Evolutionary conservation across 1,284 basidiomycete genomes (phyloP), one percentile per base, ranked within the genome.

Genomic region (Takashimella tepidaria): DNA sequence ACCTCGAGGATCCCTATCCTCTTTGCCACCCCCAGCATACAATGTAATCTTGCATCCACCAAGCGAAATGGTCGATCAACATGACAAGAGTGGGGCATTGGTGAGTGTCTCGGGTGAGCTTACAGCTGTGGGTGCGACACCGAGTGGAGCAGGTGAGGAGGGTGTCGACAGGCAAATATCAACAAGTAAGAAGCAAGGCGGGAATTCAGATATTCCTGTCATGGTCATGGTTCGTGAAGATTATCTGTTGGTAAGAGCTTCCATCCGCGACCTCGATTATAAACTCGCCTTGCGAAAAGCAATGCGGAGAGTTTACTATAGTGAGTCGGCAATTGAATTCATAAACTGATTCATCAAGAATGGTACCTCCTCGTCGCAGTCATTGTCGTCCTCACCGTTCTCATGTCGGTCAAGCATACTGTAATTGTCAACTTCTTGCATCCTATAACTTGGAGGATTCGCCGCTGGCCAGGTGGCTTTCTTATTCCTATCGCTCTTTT

Each of bases 401-500:
- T 72, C 5, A 53, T 74, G 16, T 63, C 64, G 11, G 50, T 60
- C 2, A 67, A 74, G 48, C 72, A 74, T 57, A 62, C 67, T 21
- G 54, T 59, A 8, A 64, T 72, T 45, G 67, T 74, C 47, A 50
- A 67, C 3, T 69, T 67, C 58, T 66, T 64, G 44, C 47, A 55
- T 25, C 70, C 70, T 5, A 57, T 70, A 8, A 66, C 63, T 0
- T 24, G 52, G n/a, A 59, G 47, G 10, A 68, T 74, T 27, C 48
- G 66, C 22, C 47, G 25, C 4, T 72, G 68, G 69, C 72, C 72
- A 1, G 71, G 56, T 12, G 72, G 72, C 4, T 74, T 64, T 63
- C 37, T 73, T 41, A 70, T 74, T 25, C 72, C 72, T 11, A 56
- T 71, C 8, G 55, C 53, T 24, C 41, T 69, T 19, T 54, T 72